Percentiles rank a stretch among this genome's conserved stretches.
phyloP scores from a whole-genome alignment of 495 filamentous ascomycete species.

The Aspergillus affinis region DNA sequence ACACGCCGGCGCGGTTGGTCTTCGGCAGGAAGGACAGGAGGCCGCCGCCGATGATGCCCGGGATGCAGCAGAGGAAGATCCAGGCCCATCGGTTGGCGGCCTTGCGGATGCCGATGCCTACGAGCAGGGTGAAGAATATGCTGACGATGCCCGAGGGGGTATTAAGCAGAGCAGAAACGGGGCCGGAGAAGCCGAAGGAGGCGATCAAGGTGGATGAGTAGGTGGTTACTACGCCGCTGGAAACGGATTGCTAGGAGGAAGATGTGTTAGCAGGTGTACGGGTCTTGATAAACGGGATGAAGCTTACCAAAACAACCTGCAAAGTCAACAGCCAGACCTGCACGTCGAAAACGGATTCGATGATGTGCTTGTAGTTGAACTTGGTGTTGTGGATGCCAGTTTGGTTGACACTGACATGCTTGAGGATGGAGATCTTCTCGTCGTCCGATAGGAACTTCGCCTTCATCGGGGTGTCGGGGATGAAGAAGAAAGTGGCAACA shows the following conservation, averaged over 20 bases:
- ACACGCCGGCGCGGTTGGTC: conserved; percentile 43
- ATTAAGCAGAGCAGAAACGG: conserved; percentile 57
- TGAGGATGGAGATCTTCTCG: conserved; percentile 41
- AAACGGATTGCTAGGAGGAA: conserved; percentile 26
- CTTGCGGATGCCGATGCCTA: conserved; percentile 40
- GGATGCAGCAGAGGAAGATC: conserved; percentile 37
- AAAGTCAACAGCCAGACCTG: conserved; percentile 43
- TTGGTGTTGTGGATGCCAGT: conserved; percentile 47
- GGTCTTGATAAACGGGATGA: neutral
- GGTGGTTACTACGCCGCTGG: conserved; percentile 51
- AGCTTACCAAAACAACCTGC: conserved; percentile 43
- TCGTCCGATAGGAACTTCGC: conserved; percentile 53
- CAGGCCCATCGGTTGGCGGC: conserved; percentile 48
- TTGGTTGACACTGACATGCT: conserved; percentile 47
- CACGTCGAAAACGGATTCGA: conserved; percentile 41
- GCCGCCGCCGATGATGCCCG: conserved; percentile 51
- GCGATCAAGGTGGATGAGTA: conserved; percentile 49
- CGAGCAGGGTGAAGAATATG: conserved; percentile 51
- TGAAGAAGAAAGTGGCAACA: conserved; percentile 47
- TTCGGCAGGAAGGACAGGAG: conserved; percentile 57
- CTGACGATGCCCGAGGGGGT: conserved; percentile 62
- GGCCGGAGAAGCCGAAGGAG: conserved; percentile 43
- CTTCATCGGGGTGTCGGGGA: conserved; percentile 51
- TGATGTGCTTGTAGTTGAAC: conserved; percentile 35
- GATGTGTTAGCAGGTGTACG: neutral